Evolutionary conservation across 352 stramenopile species (phyloP).

Genomic region (Discostella stelligera): DNA sequence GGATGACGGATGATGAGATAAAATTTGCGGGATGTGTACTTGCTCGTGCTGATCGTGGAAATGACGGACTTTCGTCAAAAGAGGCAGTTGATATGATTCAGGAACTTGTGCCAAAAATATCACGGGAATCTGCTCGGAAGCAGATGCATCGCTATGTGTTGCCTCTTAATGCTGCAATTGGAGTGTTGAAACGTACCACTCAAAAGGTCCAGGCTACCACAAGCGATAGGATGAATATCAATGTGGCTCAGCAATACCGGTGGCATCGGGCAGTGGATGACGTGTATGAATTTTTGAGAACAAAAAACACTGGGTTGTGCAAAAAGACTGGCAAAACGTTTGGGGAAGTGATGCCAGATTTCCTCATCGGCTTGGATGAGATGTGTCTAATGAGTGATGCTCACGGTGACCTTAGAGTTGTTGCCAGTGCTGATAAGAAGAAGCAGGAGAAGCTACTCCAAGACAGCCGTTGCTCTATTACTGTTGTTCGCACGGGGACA

Average conservation of each 20-base stretch:
- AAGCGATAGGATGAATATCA: slow-evolving; percentile 8
- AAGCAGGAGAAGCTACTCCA: slow-evolving; percentile 25
- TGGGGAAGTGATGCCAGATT: slow-evolving; percentile 29
- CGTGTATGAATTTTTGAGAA: slow-evolving; percentile 4
- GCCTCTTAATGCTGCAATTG: background rate
- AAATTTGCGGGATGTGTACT: background rate
- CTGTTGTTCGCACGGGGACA: slow-evolving; percentile 15
- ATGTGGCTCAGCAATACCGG: slow-evolving; percentile 19
- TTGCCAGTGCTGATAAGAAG: slow-evolving; percentile 15
- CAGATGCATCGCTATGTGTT: background rate
- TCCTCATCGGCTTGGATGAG: slow-evolving; percentile 18
- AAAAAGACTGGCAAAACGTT: slow-evolving; percentile 19
- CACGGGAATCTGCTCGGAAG: background rate
- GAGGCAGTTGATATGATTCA: slow-evolving; percentile 2
- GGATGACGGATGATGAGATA: background rate
- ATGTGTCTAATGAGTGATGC: slow-evolving; percentile 24
- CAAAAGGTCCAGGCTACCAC: slow-evolving; percentile 16
- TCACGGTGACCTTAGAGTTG: slow-evolving; percentile 13
- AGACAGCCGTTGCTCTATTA: slow-evolving; percentile 14
- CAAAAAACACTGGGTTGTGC: slow-evolving; percentile 15
- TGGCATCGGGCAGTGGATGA: slow-evolving; percentile 14
- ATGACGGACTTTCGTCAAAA: background rate
- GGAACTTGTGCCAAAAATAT: background rate
- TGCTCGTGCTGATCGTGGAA: background rate
- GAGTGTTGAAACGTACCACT: background rate